Base-by-base conservation (phyloP, 805 yeast genomes). In the Suhomyces sp. region DNA sequence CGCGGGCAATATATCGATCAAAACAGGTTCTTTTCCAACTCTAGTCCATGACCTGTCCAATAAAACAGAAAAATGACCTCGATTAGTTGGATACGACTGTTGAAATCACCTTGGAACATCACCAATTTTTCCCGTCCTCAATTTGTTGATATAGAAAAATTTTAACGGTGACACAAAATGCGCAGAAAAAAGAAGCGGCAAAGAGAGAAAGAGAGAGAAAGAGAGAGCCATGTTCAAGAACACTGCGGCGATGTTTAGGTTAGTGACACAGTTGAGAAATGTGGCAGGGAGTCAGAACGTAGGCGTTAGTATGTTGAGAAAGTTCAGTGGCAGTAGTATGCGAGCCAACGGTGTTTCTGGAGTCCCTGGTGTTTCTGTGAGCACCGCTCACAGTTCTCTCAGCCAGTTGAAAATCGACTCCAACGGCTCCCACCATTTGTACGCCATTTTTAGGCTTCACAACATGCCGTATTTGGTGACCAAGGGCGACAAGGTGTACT, bases 401-500 rank as follows among this genome's bases (percentile, higher is more conserved):
- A 15, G 21, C 21, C 41, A 37, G 41, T 17, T 91, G 54, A 89
- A 85, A 62, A 78, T 82, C 48, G 84, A 86, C 50, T 81, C 85
- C 47, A 81, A 82, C 54, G 78, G 71, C 2, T 64, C 65, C 25
- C 57, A 62, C 43, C 82, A 81, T 55, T 70, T 93, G 29, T 94
- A 90, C 65, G 98, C 98, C 44, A 77, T 89, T 7, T 79, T 93
- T 58, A 84, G 82, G 59, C 80, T 94, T 37, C 94, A 90, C 73
- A 83, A 86, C 68, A 84, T 90, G 69, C 89, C 94, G 43, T 91
- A 89, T 63, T 75, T 94, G 55, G 94, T 94, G 15, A 91, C 98
- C 22, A 82, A 85, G 58, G 99, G 99, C 20, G 99, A 94, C 68
- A 80, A 78, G 57, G 80, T 94, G 48, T 79, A 84, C 21, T 69